Evolutionary conservation across 176 grass and related monocot genomes (phyloP), one percentile per base, ranked within the genome.

Genomic region (Ananas comosus): DNA sequence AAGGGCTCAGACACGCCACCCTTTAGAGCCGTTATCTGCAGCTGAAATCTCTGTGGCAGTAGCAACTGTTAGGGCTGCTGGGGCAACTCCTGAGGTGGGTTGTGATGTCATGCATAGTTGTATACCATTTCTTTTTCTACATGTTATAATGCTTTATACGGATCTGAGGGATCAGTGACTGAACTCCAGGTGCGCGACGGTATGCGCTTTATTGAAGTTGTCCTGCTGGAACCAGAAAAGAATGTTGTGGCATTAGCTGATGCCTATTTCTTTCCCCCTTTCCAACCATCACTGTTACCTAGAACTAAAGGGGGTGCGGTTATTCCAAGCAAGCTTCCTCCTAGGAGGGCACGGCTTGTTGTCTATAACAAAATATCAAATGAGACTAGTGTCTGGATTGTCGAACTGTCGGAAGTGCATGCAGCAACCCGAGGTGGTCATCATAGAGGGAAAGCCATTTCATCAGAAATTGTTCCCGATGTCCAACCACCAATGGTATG

Each of bases 31-130:
- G 51, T 81, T 99, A 81, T 99, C 95, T 72, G 90, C 95, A 54
- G 95, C 95, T 78, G 95, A 99, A 91, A 94, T 99, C 76, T 89
- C 95, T 67, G 95, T 99, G 16, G 95, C 95, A 78, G 78, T 99
- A 77, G 87, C 82, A 83, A 99, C 95, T 76, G 95, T 99, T 68
- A 88, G 95, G 57, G 87, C 87, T 74, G 95, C 95, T 73, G 95
- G 95, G 74, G 86, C 70, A 85, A 94, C 95, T 64, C 95, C 95
- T 51, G 90, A 99, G 95, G 95, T 99, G 72, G 53, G 74, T 28
- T 11, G 48, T 74, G 12, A 47, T 16, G 53, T 12, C 11, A 24
- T 59, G 51, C 12, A 27, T 51, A 52, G 12, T 56, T 77, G 23
- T 11, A 52, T 77, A 27, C 1, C 42, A 27, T 74, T 42, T 42